Conservation (phyloP, 495 filamentous ascomycete genomes). For the Neurospora pannonica region DNA sequence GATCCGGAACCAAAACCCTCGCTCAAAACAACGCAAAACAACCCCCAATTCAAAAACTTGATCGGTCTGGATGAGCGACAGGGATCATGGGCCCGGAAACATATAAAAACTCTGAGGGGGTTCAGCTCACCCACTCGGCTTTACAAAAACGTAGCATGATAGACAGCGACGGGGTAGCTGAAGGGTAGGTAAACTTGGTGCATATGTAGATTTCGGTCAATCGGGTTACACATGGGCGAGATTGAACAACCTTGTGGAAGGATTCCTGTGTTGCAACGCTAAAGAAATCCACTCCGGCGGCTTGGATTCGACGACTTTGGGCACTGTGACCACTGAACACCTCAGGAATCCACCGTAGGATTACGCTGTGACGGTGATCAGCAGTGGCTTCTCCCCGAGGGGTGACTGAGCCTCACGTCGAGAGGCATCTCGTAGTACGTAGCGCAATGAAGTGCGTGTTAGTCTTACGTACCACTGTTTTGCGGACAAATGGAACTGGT, state of each 20-base stretch:
- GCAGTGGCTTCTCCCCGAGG: neutral
- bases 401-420: neutral
- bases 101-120: neutral
- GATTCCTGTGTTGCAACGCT: neutral
- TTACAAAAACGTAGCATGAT: neutral
- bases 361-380: neutral
- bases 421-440: neutral
- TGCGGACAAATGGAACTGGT: neutral
- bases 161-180: neutral
- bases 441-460: neutral
- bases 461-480: neutral
- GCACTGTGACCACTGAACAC: neutral
- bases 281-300: neutral
- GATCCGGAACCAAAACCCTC: neutral
- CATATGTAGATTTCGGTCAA: neutral
- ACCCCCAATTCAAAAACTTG: neutral
- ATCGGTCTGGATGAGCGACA: neutral
- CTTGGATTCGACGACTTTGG: neutral
- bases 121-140: neutral
- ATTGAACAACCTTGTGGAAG: neutral
- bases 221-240: neutral
- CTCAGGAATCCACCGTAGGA: neutral
- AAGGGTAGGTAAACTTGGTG: neutral
- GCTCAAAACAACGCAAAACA: neutral
- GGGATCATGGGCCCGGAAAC: neutral